Percentiles rank a stretch among this genome's conserved stretches.
phyloP scores from a whole-genome alignment of 2,329 filamentous ascomycete genomes.

The Fusarium penzigii region DNA sequence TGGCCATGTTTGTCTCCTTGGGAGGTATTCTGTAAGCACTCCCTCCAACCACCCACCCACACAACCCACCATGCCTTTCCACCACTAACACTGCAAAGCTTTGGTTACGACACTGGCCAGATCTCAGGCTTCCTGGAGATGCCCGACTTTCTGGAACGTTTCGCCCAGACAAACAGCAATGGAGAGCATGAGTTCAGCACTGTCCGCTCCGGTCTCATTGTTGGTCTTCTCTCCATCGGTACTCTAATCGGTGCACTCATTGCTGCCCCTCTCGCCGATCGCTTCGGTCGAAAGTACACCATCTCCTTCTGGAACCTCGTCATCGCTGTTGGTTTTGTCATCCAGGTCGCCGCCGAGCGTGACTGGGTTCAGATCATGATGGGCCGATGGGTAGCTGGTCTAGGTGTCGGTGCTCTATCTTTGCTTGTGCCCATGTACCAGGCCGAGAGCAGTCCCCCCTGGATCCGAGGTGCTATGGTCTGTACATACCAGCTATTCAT shows the following conservation, averaged over 20 bases:
- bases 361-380: constrained; percentile 67
- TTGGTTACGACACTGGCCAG: constrained; percentile 54
- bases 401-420: constrained; percentile 67
- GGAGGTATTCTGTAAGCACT: constrained; percentile 44
- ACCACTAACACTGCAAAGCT: constrained; percentile 22
- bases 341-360: constrained; percentile 58
- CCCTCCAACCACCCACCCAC: fast-evolving
- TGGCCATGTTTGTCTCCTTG: constrained; percentile 46
- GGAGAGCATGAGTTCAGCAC: constrained; percentile 49
- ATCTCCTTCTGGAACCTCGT: constrained; percentile 64
- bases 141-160: constrained; percentile 55
- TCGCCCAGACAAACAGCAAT: constrained; percentile 43
- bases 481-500: constrained; percentile 72
- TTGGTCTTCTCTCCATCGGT: constrained; percentile 59
- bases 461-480: constrained; percentile 66
- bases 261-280: constrained; percentile 65
- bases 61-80: neutral
- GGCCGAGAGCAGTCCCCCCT: constrained; percentile 67
- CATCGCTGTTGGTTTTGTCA: constrained; percentile 65
- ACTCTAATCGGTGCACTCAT: constrained; percentile 61
- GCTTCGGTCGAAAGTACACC: constrained; percentile 61
- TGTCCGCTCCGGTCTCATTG: constrained; percentile 59
- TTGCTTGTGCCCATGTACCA: constrained; percentile 73
- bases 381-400: constrained; percentile 64
- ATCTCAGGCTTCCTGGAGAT: constrained; percentile 60